Conservation (phyloP, 2,329 filamentous ascomycete genomes). For the Cladosporium sp. region DNA sequence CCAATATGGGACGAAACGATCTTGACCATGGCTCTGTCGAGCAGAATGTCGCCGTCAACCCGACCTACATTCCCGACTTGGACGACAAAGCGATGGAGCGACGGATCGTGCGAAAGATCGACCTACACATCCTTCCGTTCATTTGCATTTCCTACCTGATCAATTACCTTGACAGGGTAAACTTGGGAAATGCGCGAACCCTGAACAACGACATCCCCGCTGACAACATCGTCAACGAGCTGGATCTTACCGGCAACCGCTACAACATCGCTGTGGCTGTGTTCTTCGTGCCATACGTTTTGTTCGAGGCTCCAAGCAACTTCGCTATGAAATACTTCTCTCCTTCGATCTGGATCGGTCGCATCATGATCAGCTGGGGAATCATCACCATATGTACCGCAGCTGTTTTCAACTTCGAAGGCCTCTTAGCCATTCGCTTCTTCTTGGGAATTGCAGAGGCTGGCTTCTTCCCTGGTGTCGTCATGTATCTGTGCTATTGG, state of each 20-base stretch:
- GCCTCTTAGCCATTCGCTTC: conserved; percentile 22
- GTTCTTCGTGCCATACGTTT: conserved; percentile 61
- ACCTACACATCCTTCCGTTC: conserved; percentile 66
- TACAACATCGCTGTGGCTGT: conserved; percentile 61
- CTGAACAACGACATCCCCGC: conserved; percentile 42
- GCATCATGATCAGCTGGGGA: conserved; percentile 31
- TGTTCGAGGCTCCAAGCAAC: conserved; percentile 62
- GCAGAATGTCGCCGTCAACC: conserved; percentile 1
- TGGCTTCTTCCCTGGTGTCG: conserved; percentile 55
- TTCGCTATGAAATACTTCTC: conserved; percentile 27
- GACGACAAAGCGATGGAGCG: conserved; percentile 45
- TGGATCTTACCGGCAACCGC: conserved; percentile 58
- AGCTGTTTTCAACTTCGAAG: conserved; percentile 28
- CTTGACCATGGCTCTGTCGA: conserved; percentile 8
- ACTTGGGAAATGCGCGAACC: conserved; percentile 48
- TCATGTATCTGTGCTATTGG: conserved; percentile 53
- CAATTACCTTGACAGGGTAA: conserved; percentile 27
- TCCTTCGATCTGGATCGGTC: conserved; percentile 31
- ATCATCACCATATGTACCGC: conserved; percentile 30
- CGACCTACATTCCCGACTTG: conserved; percentile 16
- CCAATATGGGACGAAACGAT: conserved; percentile 4
- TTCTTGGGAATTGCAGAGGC: conserved; percentile 39
- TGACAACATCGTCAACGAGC: conserved; percentile 55
- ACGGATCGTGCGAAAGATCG: conserved; percentile 68
- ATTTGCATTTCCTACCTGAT: conserved; percentile 54